Base-by-base conservation (phyloP, 805 yeast genomes). In the Candida multigemmis region DNA sequence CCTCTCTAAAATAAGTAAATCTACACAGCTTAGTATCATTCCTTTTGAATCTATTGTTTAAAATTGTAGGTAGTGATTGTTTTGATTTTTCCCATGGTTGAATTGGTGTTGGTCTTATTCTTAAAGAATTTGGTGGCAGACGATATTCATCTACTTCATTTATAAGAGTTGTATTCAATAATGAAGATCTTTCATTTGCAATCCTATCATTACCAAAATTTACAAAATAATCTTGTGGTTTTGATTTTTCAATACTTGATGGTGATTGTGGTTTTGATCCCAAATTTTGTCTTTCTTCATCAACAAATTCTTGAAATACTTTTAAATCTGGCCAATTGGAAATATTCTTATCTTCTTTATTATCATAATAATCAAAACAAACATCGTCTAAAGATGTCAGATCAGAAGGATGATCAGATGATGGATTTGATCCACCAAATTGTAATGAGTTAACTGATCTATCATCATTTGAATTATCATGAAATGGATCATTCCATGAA, bases 1-100 rank as follows among this genome's bases (percentile, higher is more conserved):
- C 93, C 37, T 86, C 95, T 38, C 97, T 67, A 53, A 91, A 89
- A 46, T 89, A 89, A 0, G 97, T 85, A 58, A 83, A 89, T 36
- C 97, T 63, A 48, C 74, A 76, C 11, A 43, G 27, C 4, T 41
- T 41, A 9, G 41, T 44, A 21, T 34, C 38, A 3, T 22, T 25
- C 34, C 28, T 38, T n/a, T 24, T 19, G 12, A 26, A 35, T 12
- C 29, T 28, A 19, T 7, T 9, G 13, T 38, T 42, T 24, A 59
- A 39, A 16, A 57, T 55, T 2, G 37, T 34, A 12, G 19, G 7
- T 17, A 19, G 21, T 19, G 12, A 27, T 23, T 3, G 31, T 25
- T 7, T 60, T 47, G 46, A 36, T 26, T 45, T 62, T 33, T 70
- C 77, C 84, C 93, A 82, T 3, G 94, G 94, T 21, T 74, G 76